Conservation (phyloP, 2,329 filamentous ascomycete genomes). For the Sclerotinia glacialis region DNA sequence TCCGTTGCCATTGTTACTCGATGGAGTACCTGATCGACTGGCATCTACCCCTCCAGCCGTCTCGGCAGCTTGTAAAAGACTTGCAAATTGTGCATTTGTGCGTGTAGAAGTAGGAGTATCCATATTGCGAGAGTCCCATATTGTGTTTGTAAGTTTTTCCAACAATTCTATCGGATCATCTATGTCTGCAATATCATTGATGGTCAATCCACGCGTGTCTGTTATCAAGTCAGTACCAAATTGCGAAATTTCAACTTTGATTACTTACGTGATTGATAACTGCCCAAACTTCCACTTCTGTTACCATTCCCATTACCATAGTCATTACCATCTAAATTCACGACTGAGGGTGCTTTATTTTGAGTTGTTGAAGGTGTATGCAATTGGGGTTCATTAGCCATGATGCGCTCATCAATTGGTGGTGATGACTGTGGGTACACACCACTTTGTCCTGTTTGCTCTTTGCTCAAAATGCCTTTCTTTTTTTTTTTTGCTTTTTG, state of each 20-base stretch:
- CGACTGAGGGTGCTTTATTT: background rate
- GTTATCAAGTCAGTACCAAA: slow-evolving; percentile 26
- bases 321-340: slow-evolving; percentile 17
- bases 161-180: slow-evolving; percentile 34
- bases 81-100: slow-evolving; percentile 34
- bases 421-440: slow-evolving; percentile 9
- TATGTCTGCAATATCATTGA: slow-evolving; percentile 27
- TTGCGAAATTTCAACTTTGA: slow-evolving; percentile 18
- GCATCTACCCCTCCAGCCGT: slow-evolving; percentile 30
- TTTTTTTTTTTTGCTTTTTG: slow-evolving; percentile 18
- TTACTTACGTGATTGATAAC: slow-evolving; percentile 13
- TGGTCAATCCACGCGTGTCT: slow-evolving; percentile 24
- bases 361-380: slow-evolving; percentile 9
- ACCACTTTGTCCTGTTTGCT: slow-evolving; percentile 17
- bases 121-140: slow-evolving; percentile 26
- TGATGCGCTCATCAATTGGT: slow-evolving; percentile 4
- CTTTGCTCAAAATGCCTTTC: slow-evolving; percentile 16
- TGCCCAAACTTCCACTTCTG: slow-evolving; percentile 23
- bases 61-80: slow-evolving; percentile 34
- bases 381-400: slow-evolving; percentile 11
- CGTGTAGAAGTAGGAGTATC: background rate
- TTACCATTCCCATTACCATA: slow-evolving; percentile 21
- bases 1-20: slow-evolving; percentile 10
- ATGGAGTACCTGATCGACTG: slow-evolving; percentile 10
- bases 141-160: slow-evolving; percentile 33